Percentiles rank a stretch among this genome's conserved stretches.
These are phyloP conservation scores for Rubia balearica DNA, from an alignment of 305 asterid genomes.

Conservation along the genomic window DNA sequence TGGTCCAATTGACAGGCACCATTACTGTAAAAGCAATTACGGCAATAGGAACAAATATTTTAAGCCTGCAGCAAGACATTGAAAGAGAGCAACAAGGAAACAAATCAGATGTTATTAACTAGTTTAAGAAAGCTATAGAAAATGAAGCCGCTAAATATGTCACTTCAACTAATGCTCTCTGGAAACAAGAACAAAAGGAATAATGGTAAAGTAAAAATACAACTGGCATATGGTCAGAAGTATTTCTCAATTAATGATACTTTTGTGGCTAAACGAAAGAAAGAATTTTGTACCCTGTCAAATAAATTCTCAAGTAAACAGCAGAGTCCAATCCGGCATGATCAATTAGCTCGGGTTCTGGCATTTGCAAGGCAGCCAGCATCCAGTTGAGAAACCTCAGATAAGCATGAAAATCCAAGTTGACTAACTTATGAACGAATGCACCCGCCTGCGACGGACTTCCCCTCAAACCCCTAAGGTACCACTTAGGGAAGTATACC, in stretches of 20 bases:
- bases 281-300: slow-evolving; percentile 53
- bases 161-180: not conserved
- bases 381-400: slow-evolving; percentile 84
- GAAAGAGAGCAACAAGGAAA: slow-evolving; percentile 8
- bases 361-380: slow-evolving; percentile 87
- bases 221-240: not conserved
- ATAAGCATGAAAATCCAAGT: slow-evolving; percentile 74
- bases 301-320: slow-evolving; percentile 84
- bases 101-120: not conserved
- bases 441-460: slow-evolving; percentile 67
- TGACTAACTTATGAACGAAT: slow-evolving; percentile 58
- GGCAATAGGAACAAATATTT: slow-evolving; percentile 82
- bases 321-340: slow-evolving; percentile 97
- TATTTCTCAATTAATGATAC: not conserved
- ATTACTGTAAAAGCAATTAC: slow-evolving; percentile 72
- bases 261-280: not conserved
- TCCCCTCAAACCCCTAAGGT: slow-evolving; percentile 69
- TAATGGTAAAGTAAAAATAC: not conserved
- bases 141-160: not conserved
- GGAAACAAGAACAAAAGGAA: not conserved
- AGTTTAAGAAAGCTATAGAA: not conserved
- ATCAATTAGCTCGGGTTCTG: slow-evolving; percentile 86
- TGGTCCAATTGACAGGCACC: slow-evolving; percentile 96
- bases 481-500: slow-evolving; percentile 96
- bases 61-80: slow-evolving; percentile 48